Evolutionary conservation across 2,329 filamentous ascomycete genomes (phyloP).

Genomic region (Ambrosiella xylebori): DNA sequence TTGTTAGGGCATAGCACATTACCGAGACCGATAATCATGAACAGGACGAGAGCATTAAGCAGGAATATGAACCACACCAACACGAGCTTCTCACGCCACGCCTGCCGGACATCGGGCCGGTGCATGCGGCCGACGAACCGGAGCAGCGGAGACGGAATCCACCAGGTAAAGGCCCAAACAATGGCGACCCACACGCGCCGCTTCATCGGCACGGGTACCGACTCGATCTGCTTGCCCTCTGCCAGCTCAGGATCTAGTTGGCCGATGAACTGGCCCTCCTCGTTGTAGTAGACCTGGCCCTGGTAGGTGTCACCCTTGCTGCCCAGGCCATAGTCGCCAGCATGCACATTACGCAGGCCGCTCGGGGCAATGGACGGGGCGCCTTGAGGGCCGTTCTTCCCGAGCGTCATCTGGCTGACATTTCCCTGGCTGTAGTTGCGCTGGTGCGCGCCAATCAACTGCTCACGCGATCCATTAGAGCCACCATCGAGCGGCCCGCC

Average conservation of each 20-base stretch:
- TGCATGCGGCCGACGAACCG: slow-evolving; percentile 85
- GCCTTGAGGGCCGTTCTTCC: slow-evolving; percentile 19
- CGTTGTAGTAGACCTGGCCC: slow-evolving; percentile 57
- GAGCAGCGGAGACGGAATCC: slow-evolving; percentile 77
- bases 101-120: slow-evolving; percentile 87
- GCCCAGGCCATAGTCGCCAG: slow-evolving; percentile 80
- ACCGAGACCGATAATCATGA: slow-evolving; percentile 83
- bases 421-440: slow-evolving; percentile 40
- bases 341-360: slow-evolving; percentile 36
- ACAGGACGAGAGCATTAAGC: slow-evolving; percentile 66
- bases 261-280: slow-evolving; percentile 49
- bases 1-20: slow-evolving; percentile 75
- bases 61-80: slow-evolving; percentile 65
- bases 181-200: slow-evolving; percentile 66
- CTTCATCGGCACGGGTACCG: slow-evolving; percentile 41
- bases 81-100: slow-evolving; percentile 90
- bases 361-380: slow-evolving; percentile 45
- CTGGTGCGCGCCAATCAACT: slow-evolving; percentile 40
- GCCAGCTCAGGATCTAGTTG: slow-evolving; percentile 63
- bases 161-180: slow-evolving; percentile 80
- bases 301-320: slow-evolving; percentile 65
- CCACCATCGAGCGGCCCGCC: slow-evolving; percentile 34
- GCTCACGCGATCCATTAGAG: slow-evolving; percentile 53
- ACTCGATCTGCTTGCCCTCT: slow-evolving; percentile 58
- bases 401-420: slow-evolving; percentile 35